These are phyloP conservation scores for Tricholoma matsutake DNA, from an alignment of 768 basidiomycete genomes.

Conservation along the genomic window DNA sequence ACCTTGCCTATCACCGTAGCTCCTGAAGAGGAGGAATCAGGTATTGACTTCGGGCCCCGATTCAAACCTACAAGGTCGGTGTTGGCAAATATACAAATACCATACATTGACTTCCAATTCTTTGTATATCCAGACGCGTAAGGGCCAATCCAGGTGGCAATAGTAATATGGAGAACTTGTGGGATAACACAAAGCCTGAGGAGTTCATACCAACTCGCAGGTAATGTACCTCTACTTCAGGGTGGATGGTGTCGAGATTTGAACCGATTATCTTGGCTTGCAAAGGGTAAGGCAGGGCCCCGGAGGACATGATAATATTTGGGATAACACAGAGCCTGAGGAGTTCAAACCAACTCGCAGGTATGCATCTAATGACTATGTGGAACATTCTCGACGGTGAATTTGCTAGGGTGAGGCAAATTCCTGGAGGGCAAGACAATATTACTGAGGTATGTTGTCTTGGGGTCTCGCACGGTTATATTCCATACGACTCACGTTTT, in stretches of 20 bases:
- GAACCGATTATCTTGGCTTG: neutral
- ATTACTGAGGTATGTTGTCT: conserved; percentile 39
- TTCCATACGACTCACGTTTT: neutral
- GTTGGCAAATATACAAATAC: neutral
- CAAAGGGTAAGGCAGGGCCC: conserved; percentile 56
- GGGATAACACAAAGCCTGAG: conserved; percentile 40
- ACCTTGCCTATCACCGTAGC: neutral
- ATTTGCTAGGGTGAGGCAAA: conserved; percentile 56
- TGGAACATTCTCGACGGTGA: neutral
- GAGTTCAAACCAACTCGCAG: conserved; percentile 72
- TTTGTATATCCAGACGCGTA: conserved; percentile 31
- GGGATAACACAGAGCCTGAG: conserved; percentile 41
- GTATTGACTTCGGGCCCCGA: conserved; percentile 33
- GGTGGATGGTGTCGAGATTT: neutral
- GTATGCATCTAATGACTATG: conserved; percentile 31
- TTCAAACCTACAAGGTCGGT: conserved; percentile 52
- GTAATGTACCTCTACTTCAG: conserved; percentile 30
- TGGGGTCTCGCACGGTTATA: neutral
- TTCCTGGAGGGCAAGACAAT: conserved; percentile 64
- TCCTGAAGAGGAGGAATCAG: conserved; percentile 25
- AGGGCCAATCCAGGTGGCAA: conserved; percentile 45
- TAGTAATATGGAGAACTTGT: conserved; percentile 44
- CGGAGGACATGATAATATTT: conserved; percentile 33
- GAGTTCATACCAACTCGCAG: conserved; percentile 70
- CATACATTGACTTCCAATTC: neutral